phyloP scores from a whole-genome alignment of 176 grass and related monocot species.

The Oryza meyeriana region DNA sequence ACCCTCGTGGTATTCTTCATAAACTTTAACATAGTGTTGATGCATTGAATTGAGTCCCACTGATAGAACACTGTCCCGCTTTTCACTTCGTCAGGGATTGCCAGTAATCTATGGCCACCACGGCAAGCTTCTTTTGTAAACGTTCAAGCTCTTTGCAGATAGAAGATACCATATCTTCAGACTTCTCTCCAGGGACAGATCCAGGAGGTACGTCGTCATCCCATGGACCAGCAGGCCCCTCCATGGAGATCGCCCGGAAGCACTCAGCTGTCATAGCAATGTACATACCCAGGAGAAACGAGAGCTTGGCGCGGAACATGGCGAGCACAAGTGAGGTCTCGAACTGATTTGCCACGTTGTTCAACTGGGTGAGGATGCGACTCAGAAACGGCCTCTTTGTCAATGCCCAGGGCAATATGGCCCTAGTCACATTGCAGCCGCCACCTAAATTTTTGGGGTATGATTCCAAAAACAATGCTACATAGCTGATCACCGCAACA shows the following conservation, averaged over 20 bases:
- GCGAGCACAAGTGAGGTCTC: background rate
- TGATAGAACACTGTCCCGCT: background rate
- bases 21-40: background rate
- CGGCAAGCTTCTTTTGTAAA: background rate
- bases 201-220: background rate
- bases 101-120: background rate
- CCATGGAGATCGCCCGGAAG: background rate
- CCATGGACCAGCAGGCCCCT: background rate
- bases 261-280: background rate
- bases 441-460: constrained; percentile 34
- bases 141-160: background rate
- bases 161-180: background rate
- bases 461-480: constrained; percentile 22
- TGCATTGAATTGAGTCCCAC: background rate
- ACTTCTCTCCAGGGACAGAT: background rate
- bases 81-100: background rate
- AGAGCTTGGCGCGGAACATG: background rate
- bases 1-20: background rate
- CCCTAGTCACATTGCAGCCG: constrained; percentile 31
- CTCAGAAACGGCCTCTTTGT: background rate
- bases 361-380: background rate
- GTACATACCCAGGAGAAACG: background rate
- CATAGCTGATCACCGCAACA: background rate
- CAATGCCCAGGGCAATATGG: background rate
- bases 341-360: background rate